These are phyloP conservation scores for Perkinsus marinus DNA, from an alignment of 169 alveolate species.

Conservation along the genomic window DNA sequence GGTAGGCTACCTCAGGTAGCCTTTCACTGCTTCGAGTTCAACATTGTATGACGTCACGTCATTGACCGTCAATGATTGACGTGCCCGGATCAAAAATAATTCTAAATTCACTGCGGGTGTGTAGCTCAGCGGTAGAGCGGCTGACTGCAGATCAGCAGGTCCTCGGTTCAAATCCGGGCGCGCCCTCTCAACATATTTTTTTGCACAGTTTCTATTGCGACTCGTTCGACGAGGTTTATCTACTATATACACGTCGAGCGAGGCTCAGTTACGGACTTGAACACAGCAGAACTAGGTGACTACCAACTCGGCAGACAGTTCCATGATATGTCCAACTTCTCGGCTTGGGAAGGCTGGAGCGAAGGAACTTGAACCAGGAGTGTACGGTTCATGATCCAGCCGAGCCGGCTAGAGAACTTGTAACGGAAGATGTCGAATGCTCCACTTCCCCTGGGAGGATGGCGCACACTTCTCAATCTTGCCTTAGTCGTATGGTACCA, in stretches of 20 bases:
- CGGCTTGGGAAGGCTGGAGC: no score
- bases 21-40: no score
- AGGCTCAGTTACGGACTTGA: no score
- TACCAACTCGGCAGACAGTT: no score
- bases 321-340: no score
- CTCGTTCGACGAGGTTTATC: no score
- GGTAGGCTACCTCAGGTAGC: no score
- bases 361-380: no score
- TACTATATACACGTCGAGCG: no score
- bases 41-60: no score
- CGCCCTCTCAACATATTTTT: background rate
- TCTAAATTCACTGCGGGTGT: background rate
- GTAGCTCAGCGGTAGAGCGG: background rate
- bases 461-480: background rate
- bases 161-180: background rate
- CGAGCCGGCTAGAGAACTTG: background rate
- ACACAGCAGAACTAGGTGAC: no score
- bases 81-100: background rate
- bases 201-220: no score
- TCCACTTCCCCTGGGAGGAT: background rate
- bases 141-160: background rate
- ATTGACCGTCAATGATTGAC: background rate
- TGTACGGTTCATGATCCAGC: background rate
- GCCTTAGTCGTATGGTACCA: background rate
- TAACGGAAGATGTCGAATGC: background rate